phyloP scores from a whole-genome alignment of 169 alveolate species.

The Sarcocystis neurona region DNA sequence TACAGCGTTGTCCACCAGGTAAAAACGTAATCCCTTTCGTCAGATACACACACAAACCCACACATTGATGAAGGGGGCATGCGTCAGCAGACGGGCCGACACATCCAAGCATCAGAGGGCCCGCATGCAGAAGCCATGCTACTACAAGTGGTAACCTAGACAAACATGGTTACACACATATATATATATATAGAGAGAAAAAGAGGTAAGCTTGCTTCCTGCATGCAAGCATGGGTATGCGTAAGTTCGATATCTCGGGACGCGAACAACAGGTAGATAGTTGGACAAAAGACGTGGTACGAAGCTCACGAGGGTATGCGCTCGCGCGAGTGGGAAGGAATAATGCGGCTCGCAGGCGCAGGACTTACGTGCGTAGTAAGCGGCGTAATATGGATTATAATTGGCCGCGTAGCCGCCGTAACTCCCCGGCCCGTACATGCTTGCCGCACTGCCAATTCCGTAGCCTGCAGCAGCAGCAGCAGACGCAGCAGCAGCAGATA shows the following conservation, averaged over 20 bases:
- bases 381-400: constrained; percentile 33
- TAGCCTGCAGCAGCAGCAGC: constrained; percentile 20
- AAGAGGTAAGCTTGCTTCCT: too few relatives aligned
- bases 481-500: too few relatives aligned
- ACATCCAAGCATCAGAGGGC: neutral
- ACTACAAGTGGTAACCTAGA: neutral
- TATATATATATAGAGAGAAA: too few relatives aligned
- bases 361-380: constrained; percentile 32
- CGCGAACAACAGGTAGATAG: too few relatives aligned
- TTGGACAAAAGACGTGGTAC: too few relatives aligned
- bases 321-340: neutral
- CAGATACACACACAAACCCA: neutral
- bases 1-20: too few relatives aligned
- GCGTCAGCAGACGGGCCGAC: neutral
- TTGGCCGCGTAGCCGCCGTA: constrained; percentile 37
- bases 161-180: neutral
- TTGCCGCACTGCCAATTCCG: neutral
- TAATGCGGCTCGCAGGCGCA: neutral
- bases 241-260: too few relatives aligned
- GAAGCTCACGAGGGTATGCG: too few relatives aligned
- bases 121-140: neutral
- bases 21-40: neutral
- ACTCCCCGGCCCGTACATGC: constrained; percentile 26
- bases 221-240: too few relatives aligned
- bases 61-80: neutral